Evolutionary conservation across 352 stramenopile species (phyloP).

Genomic region (Phytophthora lateralis): DNA sequence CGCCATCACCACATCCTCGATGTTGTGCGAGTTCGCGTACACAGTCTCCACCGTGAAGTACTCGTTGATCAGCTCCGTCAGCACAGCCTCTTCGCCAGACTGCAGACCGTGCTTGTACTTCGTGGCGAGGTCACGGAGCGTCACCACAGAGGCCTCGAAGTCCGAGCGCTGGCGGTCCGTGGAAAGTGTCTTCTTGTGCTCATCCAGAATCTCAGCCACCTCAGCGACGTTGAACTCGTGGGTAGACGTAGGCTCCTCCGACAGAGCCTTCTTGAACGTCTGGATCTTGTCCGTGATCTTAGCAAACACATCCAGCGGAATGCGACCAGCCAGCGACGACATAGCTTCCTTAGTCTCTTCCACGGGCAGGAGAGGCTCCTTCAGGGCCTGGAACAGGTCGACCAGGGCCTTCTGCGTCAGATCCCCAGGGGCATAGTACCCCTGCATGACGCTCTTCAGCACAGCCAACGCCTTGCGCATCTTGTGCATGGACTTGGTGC

Average conservation of each 20-base stretch:
- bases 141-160: slow-evolving; percentile 72
- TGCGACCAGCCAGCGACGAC: slow-evolving; percentile 95
- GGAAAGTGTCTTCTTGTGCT: slow-evolving; percentile 59
- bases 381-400: slow-evolving; percentile 82
- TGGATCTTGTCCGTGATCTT: slow-evolving; percentile 88
- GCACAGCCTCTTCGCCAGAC: slow-evolving; percentile 62
- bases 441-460: slow-evolving; percentile 94
- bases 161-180: slow-evolving; percentile 63
- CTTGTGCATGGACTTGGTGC: slow-evolving; percentile 70
- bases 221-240: slow-evolving; percentile 62
- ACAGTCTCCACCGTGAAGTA: slow-evolving; percentile 80
- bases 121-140: slow-evolving; percentile 69
- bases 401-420: slow-evolving; percentile 86
- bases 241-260: slow-evolving; percentile 28
- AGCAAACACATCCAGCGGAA: slow-evolving; percentile 93
- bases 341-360: slow-evolving; percentile 97
- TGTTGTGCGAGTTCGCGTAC: slow-evolving; percentile 80
- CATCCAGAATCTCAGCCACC: slow-evolving; percentile 65
- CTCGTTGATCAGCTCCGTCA: slow-evolving; percentile 81
- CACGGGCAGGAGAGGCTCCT: slow-evolving; percentile 78
- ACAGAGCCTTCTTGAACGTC: slow-evolving; percentile 63
- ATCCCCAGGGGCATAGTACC: slow-evolving; percentile 90
- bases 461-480: slow-evolving; percentile 75
- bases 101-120: slow-evolving; percentile 85
- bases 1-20: slow-evolving; percentile 81